Evolutionary conservation across 2,329 filamentous ascomycete genomes (phyloP), one percentile per base, ranked within the genome.

Genomic region (Dothideomycetes sp.): DNA sequence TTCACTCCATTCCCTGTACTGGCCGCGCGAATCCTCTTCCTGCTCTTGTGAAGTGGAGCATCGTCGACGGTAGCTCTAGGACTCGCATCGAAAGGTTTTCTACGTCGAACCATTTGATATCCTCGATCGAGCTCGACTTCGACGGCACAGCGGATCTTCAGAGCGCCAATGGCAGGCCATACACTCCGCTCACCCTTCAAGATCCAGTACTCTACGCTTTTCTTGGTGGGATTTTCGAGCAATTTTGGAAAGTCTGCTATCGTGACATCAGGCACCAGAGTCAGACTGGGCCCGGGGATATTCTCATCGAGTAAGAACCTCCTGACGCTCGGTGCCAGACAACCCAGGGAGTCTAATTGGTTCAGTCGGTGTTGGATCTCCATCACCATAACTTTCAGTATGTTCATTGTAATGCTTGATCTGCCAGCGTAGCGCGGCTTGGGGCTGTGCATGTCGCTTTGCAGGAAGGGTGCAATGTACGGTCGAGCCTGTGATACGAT

Each of bases 401-500:
- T 31, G 11, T 22, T 36, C 4, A 34, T 42, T 43, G 78, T 56
- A 65, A 79, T 37, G 65, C 73, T 51, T 71, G 72, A 63, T 64
- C 73, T 59, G 65, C 75, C 52, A 65, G 74, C 46, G 67, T 76
- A 58, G 66, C 73, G 49, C 66, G 73, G 55, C 70, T 73, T 49
- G 1, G 84, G 81, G 4, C 82, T 80, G 59, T 88, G 83, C 64
- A 88, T 77, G 49, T 89, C 84, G 34, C 80, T 82, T 45, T 81
- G 78, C 4, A 93, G 69, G 52, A 94, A 91, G 0, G 88, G 88
- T 19, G 89, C 80, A 12, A 94, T 69, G 59, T 94, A 94, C 0
- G 89, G 89, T 3, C 88, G 74, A 1, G 89, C 87, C 64, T 95
- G 89, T 48, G 84, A 91, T 49, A 96, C 79, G 47, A 96, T 86